Conservation (phyloP, 2,329 filamentous ascomycete genomes). For the Fusarium sp. region DNA sequence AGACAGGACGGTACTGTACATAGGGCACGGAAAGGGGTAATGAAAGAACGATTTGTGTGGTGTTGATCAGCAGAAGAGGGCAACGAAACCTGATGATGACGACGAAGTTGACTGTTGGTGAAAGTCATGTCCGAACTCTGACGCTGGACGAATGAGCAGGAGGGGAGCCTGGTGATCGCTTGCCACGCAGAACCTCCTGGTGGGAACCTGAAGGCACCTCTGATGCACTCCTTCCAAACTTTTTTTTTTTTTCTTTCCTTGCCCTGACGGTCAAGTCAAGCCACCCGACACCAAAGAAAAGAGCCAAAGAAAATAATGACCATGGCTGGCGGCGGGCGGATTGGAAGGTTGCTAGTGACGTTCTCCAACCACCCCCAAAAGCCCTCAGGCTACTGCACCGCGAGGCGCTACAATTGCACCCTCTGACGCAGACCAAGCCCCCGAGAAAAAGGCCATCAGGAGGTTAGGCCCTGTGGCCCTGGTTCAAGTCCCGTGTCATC, state of each 20-base stretch:
- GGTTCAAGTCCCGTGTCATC: constrained; percentile 10
- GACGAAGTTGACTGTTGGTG: constrained; percentile 16
- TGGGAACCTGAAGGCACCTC: neutral
- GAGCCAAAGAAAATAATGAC: constrained; percentile 19
- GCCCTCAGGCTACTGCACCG: neutral
- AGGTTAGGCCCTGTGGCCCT: constrained; percentile 9
- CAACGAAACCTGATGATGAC: constrained; percentile 26
- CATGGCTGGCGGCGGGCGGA: constrained; percentile 29
- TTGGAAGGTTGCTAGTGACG: constrained; percentile 22
- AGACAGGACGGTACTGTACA: neutral
- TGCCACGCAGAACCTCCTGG: constrained; percentile 30
- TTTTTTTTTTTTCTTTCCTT: neutral
- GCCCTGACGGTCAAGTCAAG: constrained; percentile 17
- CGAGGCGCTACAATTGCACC: neutral
- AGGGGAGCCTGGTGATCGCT: constrained; percentile 17
- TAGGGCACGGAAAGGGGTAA: neutral
- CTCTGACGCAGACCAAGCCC: constrained; percentile 1
- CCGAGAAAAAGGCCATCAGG: constrained; percentile 16
- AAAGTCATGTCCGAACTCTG: constrained; percentile 1
- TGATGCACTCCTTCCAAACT: constrained; percentile 4
- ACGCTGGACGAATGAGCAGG: constrained; percentile 24
- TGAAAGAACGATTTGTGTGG: constrained; percentile 9
- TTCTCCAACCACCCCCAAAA: constrained; percentile 37
- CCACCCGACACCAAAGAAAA: constrained; percentile 17
- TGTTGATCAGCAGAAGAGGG: constrained; percentile 24